Evolutionary conservation across 805 yeast species (phyloP), one percentile per base, ranked within the genome.

Genomic region (Nakazawaea siamensis): DNA sequence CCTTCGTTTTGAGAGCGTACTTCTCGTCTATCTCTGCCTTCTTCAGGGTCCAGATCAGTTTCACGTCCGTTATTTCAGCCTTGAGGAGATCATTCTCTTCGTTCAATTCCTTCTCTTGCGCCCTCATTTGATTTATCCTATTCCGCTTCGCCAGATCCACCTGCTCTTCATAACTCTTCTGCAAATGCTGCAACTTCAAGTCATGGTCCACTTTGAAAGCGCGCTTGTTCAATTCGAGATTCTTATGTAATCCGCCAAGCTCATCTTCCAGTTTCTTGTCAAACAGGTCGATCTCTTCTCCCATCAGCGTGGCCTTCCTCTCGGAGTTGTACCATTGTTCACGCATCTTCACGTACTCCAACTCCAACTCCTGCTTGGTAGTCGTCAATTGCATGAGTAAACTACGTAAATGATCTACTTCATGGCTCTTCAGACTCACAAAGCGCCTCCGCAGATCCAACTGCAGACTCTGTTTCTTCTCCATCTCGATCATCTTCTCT

Each of bases 341-440:
- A 23, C 28, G 33, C 13, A 31, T 9, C 4, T 24, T n/a, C n/a
- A 27, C 36, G 12, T 31, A 30, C 18, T 32, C 30, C 26, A 37
- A 31, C 14, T 37, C 39, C 15, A 32, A 17, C 16, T 31, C 39
- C 19, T 37, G 29, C 10, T 14, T 31, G 9, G 11, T 57, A 60
- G 26, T 43, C 38, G 11, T 45, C 49, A 27, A 48, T 42, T 18
- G 35, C 40, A 20, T 25, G 21, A 4, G 44, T 49, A 29, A 43
- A 43, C 18, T 38, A 37, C 11, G 27, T 11, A 29, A 24, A 8
- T 6, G 19, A 18, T 24, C 31, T 17, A 17, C 28, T 18, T 27
- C 33, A 13, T 21, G 18, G 24, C 18, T 29, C 18, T 12, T 26
- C 17, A 26, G 5, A 7, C 19, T 28, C 25, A 23, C 20, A n/a